A percentile compares a stretch with the other conserved stretches of the same genome.
Conservation (phyloP, 179 eudicot species). For the Spinacia oleracea region DNA sequence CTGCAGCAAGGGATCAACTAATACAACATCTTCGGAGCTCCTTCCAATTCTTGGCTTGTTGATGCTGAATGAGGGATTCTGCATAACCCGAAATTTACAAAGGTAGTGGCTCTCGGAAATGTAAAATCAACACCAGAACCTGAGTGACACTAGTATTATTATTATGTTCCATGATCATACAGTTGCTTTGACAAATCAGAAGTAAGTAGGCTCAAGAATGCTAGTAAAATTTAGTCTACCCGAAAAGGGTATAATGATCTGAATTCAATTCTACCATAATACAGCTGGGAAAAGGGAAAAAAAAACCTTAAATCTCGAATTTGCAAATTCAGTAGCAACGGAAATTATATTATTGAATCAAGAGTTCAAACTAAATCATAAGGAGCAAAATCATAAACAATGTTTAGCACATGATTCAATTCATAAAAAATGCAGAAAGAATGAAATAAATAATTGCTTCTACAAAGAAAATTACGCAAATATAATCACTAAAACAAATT, state of each 20-base stretch:
- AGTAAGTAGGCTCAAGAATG: slow-evolving; percentile 21
- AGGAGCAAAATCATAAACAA: too few species aligned
- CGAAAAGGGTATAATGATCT: slow-evolving; percentile 16
- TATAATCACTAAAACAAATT: too few species aligned
- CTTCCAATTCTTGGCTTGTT: slow-evolving; percentile 21
- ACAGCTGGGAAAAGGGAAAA: neutral
- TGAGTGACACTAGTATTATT: slow-evolving; percentile 6
- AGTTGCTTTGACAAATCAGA: slow-evolving; percentile 4
- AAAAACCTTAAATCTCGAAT: neutral
- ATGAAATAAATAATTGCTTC: too few species aligned
- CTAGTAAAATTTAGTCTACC: slow-evolving; percentile 22
- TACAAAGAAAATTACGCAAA: too few species aligned
- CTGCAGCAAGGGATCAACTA: slow-evolving; percentile 26
- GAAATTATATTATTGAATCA: too few species aligned
- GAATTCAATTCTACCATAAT: slow-evolving; percentile 15
- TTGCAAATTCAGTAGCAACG: too few species aligned
- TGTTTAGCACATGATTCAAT: too few species aligned
- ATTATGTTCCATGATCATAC: slow-evolving; percentile 14
- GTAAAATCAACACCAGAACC: slow-evolving; percentile 23
- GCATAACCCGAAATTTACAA: slow-evolving; percentile 23
- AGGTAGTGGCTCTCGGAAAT: slow-evolving; percentile 21
- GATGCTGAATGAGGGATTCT: slow-evolving; percentile 4
- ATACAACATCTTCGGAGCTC: slow-evolving; percentile 1
- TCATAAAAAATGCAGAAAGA: too few species aligned
- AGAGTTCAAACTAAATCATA: too few species aligned